Conservation (phyloP, 257 asterid genomes). For the Henckelia pumila region DNA sequence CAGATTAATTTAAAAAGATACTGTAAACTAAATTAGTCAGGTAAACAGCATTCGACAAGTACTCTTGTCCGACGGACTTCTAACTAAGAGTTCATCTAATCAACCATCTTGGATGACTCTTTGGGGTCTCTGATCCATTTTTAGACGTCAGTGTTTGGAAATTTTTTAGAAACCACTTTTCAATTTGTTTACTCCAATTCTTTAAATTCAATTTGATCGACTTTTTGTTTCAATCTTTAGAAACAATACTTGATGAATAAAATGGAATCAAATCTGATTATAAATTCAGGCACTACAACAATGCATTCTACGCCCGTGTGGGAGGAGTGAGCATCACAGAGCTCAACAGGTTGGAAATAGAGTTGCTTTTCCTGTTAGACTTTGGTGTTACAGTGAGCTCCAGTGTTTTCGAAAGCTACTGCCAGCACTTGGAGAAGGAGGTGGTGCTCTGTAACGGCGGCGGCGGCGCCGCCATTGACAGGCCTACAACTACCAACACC, state of each 20-base stretch:
- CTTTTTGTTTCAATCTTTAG: neutral
- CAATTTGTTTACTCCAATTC: constrained; percentile 80
- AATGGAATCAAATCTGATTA: neutral
- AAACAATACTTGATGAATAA: neutral
- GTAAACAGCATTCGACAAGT: too few species aligned
- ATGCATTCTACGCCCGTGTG: constrained; percentile 78
- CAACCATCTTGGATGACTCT: too few species aligned
- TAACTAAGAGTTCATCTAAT: too few species aligned
- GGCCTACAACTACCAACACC: constrained; percentile 28
- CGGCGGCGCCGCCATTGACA: constrained; percentile 23
- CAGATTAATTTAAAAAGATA: too few species aligned
- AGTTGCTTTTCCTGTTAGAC: constrained; percentile 70
- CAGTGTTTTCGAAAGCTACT: constrained; percentile 66
- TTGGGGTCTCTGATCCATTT: too few species aligned
- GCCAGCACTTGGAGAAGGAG: constrained; percentile 82
- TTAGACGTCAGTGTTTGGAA: too few species aligned
- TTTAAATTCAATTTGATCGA: constrained; percentile 51
- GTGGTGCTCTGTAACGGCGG: constrained; percentile 45
- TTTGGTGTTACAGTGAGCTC: constrained; percentile 64
- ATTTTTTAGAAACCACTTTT: too few species aligned
- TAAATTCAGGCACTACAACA: constrained; percentile 69
- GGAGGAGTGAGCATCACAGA: constrained; percentile 81
- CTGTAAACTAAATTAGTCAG: too few species aligned
- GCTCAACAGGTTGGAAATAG: constrained; percentile 66
- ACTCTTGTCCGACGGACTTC: too few species aligned